Conservation (phyloP, 306 rosid genomes). For the Potentilla sterilis region DNA sequence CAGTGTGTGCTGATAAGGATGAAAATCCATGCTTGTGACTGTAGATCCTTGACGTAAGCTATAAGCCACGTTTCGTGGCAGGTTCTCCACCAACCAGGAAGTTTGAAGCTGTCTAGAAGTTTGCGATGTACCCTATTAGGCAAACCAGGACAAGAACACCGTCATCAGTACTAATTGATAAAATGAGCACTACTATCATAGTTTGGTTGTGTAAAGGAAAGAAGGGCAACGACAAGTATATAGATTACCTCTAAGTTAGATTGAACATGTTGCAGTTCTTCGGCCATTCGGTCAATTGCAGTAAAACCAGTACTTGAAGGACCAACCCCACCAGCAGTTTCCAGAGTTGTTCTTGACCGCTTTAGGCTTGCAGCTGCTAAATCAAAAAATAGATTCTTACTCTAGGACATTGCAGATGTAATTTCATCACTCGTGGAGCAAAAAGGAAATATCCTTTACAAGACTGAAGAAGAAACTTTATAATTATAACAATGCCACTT, state of each 20-base stretch:
- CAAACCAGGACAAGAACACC: conserved; percentile 22
- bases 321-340: conserved; percentile 69
- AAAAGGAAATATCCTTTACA: conserved; percentile 3
- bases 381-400: conserved; percentile 14
- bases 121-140: conserved; percentile 66
- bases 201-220: neutral
- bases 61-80: conserved; percentile 74
- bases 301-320: conserved; percentile 54
- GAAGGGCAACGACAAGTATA: conserved; percentile 12
- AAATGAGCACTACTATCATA: conserved; percentile 14
- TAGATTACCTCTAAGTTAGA: conserved; percentile 69
- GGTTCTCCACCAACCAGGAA: conserved; percentile 71
- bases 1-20: conserved; percentile 68
- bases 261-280: conserved; percentile 66
- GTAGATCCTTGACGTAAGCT: conserved; percentile 73
- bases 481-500: neutral
- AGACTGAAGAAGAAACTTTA: neutral
- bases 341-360: conserved; percentile 68
- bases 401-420: neutral
- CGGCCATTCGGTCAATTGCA: conserved; percentile 73
- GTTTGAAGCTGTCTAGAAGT: conserved; percentile 48
- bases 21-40: conserved; percentile 95
- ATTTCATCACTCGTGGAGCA: neutral
- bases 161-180: conserved; percentile 23
- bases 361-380: conserved; percentile 69